Evolutionary conservation across 108 stramenopile genomes (phyloP), one percentile per base, ranked within the genome.

Genomic region (Pseudonitzschia pungens): DNA sequence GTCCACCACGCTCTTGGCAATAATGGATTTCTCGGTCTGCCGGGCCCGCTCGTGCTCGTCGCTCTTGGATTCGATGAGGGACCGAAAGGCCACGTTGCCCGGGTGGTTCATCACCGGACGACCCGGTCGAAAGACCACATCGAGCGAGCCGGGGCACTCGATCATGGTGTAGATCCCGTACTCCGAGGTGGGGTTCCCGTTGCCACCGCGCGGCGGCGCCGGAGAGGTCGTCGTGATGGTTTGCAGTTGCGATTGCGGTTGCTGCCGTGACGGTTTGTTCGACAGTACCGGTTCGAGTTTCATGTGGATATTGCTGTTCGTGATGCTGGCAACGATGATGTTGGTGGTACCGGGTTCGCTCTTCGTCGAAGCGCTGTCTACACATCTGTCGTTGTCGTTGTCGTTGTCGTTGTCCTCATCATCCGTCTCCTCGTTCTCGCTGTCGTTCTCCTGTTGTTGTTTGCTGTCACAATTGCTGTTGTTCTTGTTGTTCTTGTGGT

Each of bases 51-150:
- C 40, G 62, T 63, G 62, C 62, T 32, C 11, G 32, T 29, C 9
- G 40, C 32, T 40, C 36, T 36, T 63, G 40, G 62, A 33, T 4
- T 63, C 62, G 31, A 63, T 63, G 1, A 63, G 40, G 32, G 32
- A 33, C 15, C 62, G 62, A 28, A 63, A 63, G 20, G 62, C 15
- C 11, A 41, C 62, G 62, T 63, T 63, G 32, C 62, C 62, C 8
- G 62, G 62, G 62, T 63, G 62, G 40, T 41, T 63, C 36, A 63
- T 33, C 7, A 40, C 32, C 36, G 40, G 32, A 1, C 28, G 24
- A 4, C 62, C 62, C 7, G 40, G 40, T 6, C 62, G 62, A 63
- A 63, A 63, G n/a, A 63, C 21, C n/a, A 63, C 62, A n/a, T 63
- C 62, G 28, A 29, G 24, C 21, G 40, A 40, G n/a, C 62, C 62